Evolutionary conservation across 2,329 filamentous ascomycete species (phyloP).

Genomic region (Pseudonectria foliicola): DNA sequence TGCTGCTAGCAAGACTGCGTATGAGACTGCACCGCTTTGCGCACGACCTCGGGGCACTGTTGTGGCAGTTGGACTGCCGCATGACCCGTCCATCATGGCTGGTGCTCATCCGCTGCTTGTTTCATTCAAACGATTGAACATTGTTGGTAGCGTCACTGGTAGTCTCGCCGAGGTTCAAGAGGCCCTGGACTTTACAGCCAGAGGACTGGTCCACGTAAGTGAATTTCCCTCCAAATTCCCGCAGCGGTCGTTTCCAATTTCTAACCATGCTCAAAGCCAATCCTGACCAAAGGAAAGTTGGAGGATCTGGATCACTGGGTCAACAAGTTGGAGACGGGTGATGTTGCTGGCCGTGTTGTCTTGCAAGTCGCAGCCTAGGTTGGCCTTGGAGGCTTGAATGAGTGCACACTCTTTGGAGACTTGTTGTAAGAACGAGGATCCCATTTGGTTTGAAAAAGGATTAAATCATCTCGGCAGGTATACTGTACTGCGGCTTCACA

Average conservation of each 20-base stretch:
- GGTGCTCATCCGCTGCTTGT: slow-evolving; percentile 13
- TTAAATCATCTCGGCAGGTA: no score
- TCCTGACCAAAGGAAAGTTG: slow-evolving; percentile 17
- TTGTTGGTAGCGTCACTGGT: slow-evolving; percentile 18
- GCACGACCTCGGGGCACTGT: slow-evolving; percentile 72
- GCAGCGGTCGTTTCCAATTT: not conserved
- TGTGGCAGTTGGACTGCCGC: slow-evolving; percentile 75
- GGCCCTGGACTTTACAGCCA: slow-evolving; percentile 19
- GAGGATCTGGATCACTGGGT: slow-evolving; percentile 18
- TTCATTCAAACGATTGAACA: slow-evolving; percentile 13
- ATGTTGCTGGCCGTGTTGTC: slow-evolving; percentile 17
- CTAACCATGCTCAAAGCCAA: slow-evolving; percentile 11
- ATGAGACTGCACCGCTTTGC: slow-evolving; percentile 83
- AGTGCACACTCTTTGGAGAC: no score
- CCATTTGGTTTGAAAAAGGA: no score
- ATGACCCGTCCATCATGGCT: slow-evolving; percentile 14
- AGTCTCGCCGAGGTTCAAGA: slow-evolving; percentile 19
- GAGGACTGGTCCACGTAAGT: slow-evolving; percentile 17
- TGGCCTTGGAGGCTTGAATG: no score
- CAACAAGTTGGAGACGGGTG: slow-evolving; percentile 13
- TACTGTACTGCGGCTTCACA: no score
- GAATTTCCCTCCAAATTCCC: not conserved
- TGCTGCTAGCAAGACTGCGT: slow-evolving; percentile 80
- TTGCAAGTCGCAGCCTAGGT: slow-evolving; percentile 12
- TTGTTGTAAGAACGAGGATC: no score